Conservation (phyloP, 2,329 filamentous ascomycete genomes). For the Aspergillus unguis region DNA sequence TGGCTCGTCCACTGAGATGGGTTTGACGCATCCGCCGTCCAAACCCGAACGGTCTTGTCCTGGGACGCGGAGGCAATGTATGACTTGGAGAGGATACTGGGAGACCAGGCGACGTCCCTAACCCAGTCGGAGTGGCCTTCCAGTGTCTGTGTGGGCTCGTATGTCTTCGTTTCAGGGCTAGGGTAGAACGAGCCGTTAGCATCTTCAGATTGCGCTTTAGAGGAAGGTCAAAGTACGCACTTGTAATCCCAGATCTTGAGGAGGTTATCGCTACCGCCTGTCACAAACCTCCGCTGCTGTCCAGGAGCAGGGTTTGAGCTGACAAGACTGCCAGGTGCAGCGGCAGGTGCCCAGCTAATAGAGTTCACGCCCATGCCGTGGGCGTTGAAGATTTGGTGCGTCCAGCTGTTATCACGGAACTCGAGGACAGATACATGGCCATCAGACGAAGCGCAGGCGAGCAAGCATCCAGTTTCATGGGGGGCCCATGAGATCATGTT, state of each 20-base stretch:
- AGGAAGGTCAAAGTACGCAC: conserved; percentile 27
- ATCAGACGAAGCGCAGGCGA: conserved; percentile 91
- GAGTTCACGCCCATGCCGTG: conserved; percentile 94
- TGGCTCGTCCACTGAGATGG: conserved; percentile 78
- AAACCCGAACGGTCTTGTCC: conserved; percentile 96
- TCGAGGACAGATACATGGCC: conserved; percentile 91
- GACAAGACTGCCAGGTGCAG: conserved; percentile 77
- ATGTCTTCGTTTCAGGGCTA: conserved; percentile 52
- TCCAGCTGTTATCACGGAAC: conserved; percentile 94
- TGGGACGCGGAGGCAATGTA: conserved; percentile 96
- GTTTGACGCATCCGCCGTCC: conserved; percentile 72
- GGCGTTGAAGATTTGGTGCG: conserved; percentile 82
- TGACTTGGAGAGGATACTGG: conserved; percentile 88
- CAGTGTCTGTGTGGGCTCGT: conserved; percentile 57
- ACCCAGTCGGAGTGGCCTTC: conserved; percentile 93
- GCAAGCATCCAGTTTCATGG: conserved; percentile 88
- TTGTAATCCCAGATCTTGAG: conserved; percentile 92
- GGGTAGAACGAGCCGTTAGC: neutral
- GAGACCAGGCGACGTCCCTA: conserved; percentile 94
- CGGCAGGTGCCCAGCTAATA: conserved; percentile 89
- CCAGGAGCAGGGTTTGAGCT: conserved; percentile 63
- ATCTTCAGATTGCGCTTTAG: neutral
- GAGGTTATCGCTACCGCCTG: conserved; percentile 87
- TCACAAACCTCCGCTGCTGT: conserved; percentile 80
- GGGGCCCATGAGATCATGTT: conserved; percentile 98